Conservation (phyloP, 1,139 yeast species). For the Hyphopichia pseudoburtonii region DNA sequence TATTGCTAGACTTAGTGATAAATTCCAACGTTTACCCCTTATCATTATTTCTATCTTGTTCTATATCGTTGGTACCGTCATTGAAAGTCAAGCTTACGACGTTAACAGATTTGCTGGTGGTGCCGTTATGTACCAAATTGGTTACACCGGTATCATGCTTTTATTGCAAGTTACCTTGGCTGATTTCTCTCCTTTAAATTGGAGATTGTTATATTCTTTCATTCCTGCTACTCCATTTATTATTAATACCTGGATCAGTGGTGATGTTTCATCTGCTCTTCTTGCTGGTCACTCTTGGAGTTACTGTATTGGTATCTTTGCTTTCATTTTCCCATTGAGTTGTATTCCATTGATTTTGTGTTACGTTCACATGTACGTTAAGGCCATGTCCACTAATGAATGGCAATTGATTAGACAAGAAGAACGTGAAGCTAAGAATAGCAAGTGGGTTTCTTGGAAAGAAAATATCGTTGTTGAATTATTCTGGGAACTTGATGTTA, state of each 20-base stretch:
- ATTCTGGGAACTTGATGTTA: constrained; percentile 54
- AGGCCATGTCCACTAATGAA: constrained; percentile 54
- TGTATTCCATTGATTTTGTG: constrained; percentile 58
- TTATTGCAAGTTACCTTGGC: constrained; percentile 58
- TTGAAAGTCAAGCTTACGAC: constrained; percentile 66
- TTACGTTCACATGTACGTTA: constrained; percentile 53
- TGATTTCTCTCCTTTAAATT: constrained; percentile 65
- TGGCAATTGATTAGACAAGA: constrained; percentile 28
- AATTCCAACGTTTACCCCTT: constrained; percentile 66
- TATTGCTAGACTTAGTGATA: constrained; percentile 68
- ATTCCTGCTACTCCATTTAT: constrained; percentile 65
- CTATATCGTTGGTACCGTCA: constrained; percentile 68
- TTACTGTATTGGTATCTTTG: constrained; percentile 81
- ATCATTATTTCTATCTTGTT: constrained; percentile 54
- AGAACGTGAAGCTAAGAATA: constrained; percentile 18
- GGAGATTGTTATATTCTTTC: constrained; percentile 66
- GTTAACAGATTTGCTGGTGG: constrained; percentile 73
- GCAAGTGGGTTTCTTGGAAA: constrained; percentile 13
- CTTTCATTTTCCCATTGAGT: constrained; percentile 66
- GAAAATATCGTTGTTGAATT: constrained; percentile 15
- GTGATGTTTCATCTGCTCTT: constrained; percentile 42
- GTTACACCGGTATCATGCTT: constrained; percentile 64
- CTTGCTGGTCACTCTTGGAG: constrained; percentile 47
- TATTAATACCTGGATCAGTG: constrained; percentile 76
- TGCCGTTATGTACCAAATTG: constrained; percentile 66